Base-by-base conservation (phyloP, 805 yeast species). In the Candida patagonica region DNA sequence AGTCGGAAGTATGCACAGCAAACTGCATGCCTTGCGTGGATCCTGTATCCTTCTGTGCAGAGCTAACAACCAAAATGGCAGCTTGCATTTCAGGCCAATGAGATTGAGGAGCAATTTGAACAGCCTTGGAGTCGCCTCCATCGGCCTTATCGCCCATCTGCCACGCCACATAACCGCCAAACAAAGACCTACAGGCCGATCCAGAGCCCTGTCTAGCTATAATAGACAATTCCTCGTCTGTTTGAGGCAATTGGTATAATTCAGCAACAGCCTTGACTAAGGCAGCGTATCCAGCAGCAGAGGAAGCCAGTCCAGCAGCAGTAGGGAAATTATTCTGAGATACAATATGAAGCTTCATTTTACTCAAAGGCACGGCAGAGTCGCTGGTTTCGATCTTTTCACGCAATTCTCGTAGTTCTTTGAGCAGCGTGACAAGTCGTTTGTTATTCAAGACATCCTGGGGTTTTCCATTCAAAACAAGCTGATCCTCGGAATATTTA, bases 141-240 rank as follows among this genome's bases (percentile, higher is more conserved):
- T 87, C 80, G 0, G 48, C 63, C 43, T 56, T 47, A 2, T 52
- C 49, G 42, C 99, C 99, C 96, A 88, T 87, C 61, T 92, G 96
- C 99, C 99, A 92, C 3, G 97, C 97, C 9, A 92, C 99, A 57
- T 78, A 92, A 6, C 99, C 99, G 35, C 98, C 97, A 62, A 85
- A 86, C 46, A 92, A 68, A 6, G 97, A 92, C 61, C 99, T 74
- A 65, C 99, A 92, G 5, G 98, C 98, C 10, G 96, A 86, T 2
- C 98, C 99, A 5, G 96, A 87, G 24, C 99, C 99, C 65, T 87
- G 89, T 64, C 99, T 78, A 10, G 99, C 98, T 56, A 92, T 82
- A 56, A 80, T 81, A 48, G 95, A 84, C 47, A 92, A 72, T 55
- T 87, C 95, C 17, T 92, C 81, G 55, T 74, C 69, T 45, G 81